phyloP scores from a whole-genome alignment of 768 basidiomycete genomes.

The Russula ochroleuca region DNA sequence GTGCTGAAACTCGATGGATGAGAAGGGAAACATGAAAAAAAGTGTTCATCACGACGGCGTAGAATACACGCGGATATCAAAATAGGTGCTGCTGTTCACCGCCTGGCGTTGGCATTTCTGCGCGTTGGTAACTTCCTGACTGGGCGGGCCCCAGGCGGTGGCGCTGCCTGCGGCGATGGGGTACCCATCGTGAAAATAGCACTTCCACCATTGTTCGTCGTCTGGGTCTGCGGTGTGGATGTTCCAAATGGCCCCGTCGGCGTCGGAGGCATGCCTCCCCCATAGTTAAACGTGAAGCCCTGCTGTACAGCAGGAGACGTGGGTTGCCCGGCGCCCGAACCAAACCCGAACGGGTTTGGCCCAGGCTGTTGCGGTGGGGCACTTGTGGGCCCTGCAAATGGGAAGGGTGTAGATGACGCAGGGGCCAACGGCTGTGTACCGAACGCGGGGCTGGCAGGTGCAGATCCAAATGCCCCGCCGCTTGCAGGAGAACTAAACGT shows the following conservation, averaged over 20 bases:
- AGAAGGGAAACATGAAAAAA: constrained; percentile 7
- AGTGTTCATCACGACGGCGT: neutral
- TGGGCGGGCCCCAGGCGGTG: constrained; percentile 27
- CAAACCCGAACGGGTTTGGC: constrained; percentile 35
- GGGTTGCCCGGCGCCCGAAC: constrained; percentile 31
- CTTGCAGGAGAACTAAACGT: constrained; percentile 30
- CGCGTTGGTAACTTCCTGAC: constrained; percentile 36
- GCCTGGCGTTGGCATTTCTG: constrained; percentile 29
- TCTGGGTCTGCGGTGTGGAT: constrained; percentile 21
- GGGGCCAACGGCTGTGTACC: constrained; percentile 18
- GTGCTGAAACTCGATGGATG: neutral
- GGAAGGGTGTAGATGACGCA: constrained; percentile 24
- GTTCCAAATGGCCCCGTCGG: constrained; percentile 34
- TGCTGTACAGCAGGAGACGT: constrained; percentile 34
- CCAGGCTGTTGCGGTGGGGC: constrained; percentile 34
- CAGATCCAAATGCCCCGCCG: constrained; percentile 31
- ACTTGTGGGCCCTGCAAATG: constrained; percentile 32
- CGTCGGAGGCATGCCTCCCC: constrained; percentile 24
- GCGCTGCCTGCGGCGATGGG: constrained; percentile 25
- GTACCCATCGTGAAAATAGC: constrained; percentile 35
- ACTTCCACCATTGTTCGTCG: constrained; percentile 12
- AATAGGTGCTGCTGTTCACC: constrained; percentile 1
- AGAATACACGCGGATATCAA: neutral
- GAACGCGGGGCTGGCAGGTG: constrained; percentile 27
- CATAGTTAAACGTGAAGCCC: constrained; percentile 31